Evolutionary conservation across 306 rosid species (phyloP).

Genomic region (Acacia confusa): DNA sequence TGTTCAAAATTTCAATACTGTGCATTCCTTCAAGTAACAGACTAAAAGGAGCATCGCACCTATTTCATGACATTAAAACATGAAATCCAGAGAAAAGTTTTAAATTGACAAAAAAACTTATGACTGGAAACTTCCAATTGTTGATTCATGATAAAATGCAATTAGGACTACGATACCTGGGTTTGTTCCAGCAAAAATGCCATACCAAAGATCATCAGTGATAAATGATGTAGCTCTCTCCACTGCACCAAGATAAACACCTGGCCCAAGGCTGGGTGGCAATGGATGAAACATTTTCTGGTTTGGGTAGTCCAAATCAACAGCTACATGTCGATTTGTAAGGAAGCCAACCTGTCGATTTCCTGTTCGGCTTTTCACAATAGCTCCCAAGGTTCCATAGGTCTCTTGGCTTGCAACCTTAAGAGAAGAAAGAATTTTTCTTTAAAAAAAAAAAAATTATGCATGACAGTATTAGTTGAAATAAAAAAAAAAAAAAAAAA

Average conservation of each 20-base stretch:
- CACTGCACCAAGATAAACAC: conserved; percentile 97
- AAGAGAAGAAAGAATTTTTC: conserved; percentile 38
- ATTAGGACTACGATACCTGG: conserved; percentile 66
- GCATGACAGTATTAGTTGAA: neutral
- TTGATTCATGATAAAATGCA: conserved; percentile 22
- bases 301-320: conserved; percentile 94
- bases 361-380: conserved; percentile 94
- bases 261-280: conserved; percentile 99
- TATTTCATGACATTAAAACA: neutral
- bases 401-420: conserved; percentile 99
- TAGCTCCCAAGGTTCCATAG: conserved; percentile 96
- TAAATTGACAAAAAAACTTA: conserved; percentile 1
- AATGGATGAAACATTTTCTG: conserved; percentile 99
- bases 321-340: conserved; percentile 98
- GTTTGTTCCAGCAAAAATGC: conserved; percentile 96
- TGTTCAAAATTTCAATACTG: conserved; percentile 1
- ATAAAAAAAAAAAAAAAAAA: neutral
- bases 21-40: conserved; percentile 7
- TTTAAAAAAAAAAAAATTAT: no score
- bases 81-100: conserved; percentile 14
- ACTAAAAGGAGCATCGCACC: conserved; percentile 9
- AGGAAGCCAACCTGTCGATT: conserved; percentile 89
- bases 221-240: conserved; percentile 99
- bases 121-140: neutral
- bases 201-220: conserved; percentile 97